Conservation (phyloP, 1,139 yeast genomes). For the Saccharomyces hybrid region DNA sequence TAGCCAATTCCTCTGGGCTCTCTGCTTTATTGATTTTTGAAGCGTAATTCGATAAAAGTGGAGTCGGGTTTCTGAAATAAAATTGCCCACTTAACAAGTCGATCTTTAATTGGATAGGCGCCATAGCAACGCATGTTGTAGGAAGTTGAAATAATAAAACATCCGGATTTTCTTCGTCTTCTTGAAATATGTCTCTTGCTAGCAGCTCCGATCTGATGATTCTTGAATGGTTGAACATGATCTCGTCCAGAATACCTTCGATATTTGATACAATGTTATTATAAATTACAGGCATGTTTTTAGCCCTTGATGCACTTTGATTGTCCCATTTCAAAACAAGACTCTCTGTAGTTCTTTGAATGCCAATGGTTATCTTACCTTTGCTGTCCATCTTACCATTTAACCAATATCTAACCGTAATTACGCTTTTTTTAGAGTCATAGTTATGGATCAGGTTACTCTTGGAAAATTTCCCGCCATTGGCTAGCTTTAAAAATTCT, state of each 20-base stretch:
- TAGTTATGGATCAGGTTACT: slow-evolving; percentile 61
- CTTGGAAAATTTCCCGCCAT: slow-evolving; percentile 51
- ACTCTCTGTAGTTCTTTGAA: slow-evolving; percentile 42
- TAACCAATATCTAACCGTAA: slow-evolving; percentile 67
- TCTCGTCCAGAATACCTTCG: slow-evolving; percentile 32
- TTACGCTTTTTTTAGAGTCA: slow-evolving; percentile 53
- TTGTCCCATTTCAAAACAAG: slow-evolving; percentile 57
- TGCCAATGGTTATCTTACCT: slow-evolving; percentile 57
- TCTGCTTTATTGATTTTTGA: slow-evolving; percentile 35
- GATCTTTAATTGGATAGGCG: slow-evolving; percentile 35
- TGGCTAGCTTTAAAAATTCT: slow-evolving; percentile 50
- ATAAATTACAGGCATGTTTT: slow-evolving; percentile 27
- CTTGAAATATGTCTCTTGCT: slow-evolving; percentile 26
- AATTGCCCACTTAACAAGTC: slow-evolving; percentile 40
- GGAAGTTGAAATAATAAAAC: slow-evolving; percentile 30
- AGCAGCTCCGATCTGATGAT: slow-evolving; percentile 27
- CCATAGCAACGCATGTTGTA: slow-evolving; percentile 30
- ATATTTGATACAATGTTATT: slow-evolving; percentile 31
- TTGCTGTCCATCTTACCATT: slow-evolving; percentile 41
- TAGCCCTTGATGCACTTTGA: slow-evolving; percentile 22
- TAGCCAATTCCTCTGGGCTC: slow-evolving; percentile 30
- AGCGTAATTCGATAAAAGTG: slow-evolving; percentile 34
- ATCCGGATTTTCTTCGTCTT: slow-evolving; percentile 28
- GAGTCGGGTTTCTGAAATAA: slow-evolving; percentile 42
- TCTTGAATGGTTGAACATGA: slow-evolving; percentile 32